Evolutionary conservation across 2,329 filamentous ascomycete species (phyloP).

Genomic region (Sporothrix brunneoviolacea): DNA sequence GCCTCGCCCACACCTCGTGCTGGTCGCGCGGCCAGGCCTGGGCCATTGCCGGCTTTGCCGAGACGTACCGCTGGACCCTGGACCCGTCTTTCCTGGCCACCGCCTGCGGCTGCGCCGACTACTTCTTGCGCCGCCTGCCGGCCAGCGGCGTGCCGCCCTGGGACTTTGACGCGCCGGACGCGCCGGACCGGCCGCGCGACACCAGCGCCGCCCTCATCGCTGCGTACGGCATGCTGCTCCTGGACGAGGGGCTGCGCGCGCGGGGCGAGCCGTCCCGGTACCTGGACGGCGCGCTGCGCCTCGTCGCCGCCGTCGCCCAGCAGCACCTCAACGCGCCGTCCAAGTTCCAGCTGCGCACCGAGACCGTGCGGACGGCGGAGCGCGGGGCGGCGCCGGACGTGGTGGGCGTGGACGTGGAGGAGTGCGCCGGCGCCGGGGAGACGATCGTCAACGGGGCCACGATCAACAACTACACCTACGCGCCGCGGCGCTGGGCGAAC

Average conservation of each 20-base stretch:
- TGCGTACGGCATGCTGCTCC: constrained; percentile 34
- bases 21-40: constrained; percentile 48
- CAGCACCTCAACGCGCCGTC: constrained; percentile 14
- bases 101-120: constrained; percentile 39
- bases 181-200: constrained; percentile 20
- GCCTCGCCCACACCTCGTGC: constrained; percentile 37
- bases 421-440: too few species aligned
- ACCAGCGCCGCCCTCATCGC: constrained; percentile 33
- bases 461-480: constrained; percentile 23
- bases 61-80: constrained; percentile 43
- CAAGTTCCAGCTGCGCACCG: constrained; percentile 13
- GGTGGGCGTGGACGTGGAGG: too few species aligned
- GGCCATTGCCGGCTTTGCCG: constrained; percentile 43
- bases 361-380: constrained; percentile 7
- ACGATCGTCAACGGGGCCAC: constrained; percentile 25
- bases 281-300: constrained; percentile 22
- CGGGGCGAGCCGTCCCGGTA: too few species aligned
- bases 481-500: constrained; percentile 19
- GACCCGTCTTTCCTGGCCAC: constrained; percentile 37
- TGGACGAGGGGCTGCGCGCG: constrained; percentile 30
- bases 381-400: too few species aligned
- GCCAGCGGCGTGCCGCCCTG: constrained; percentile 22
- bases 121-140: constrained; percentile 38
- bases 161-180: constrained; percentile 16
- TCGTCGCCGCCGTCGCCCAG: constrained; percentile 24